Evolutionary conservation across 805 yeast species (phyloP).

Genomic region (Candida xyloterini): DNA sequence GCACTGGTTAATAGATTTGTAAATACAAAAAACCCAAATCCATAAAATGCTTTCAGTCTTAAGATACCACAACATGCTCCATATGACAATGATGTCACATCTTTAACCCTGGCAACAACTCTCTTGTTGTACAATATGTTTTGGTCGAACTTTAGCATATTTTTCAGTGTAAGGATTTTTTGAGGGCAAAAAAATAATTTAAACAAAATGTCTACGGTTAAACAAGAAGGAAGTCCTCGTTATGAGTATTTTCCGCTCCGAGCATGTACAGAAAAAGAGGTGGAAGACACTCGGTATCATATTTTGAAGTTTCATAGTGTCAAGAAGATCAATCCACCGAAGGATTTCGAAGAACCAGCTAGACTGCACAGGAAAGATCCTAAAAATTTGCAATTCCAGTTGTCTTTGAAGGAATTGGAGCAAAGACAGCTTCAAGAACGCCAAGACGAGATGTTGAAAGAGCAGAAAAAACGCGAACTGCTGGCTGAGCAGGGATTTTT

Average conservation of each 20-base stretch:
- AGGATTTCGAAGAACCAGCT: slow-evolving; percentile 76
- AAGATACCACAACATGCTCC: slow-evolving; percentile 58
- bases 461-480: slow-evolving; percentile 38
- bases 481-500: slow-evolving; percentile 17
- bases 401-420: slow-evolving; percentile 74
- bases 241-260: slow-evolving; percentile 55
- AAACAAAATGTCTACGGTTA: slow-evolving; percentile 6
- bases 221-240: slow-evolving; percentile 17
- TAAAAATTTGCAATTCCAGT: slow-evolving; percentile 80
- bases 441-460: slow-evolving; percentile 41
- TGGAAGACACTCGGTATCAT: slow-evolving; percentile 73
- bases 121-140: slow-evolving; percentile 21
- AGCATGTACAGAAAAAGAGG: slow-evolving; percentile 69
- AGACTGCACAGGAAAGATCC: slow-evolving; percentile 93
- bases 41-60: slow-evolving; percentile 46
- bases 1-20: slow-evolving; percentile 35
- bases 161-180: slow-evolving; percentile 13
- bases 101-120: slow-evolving; percentile 28
- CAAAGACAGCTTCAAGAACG: slow-evolving; percentile 50
- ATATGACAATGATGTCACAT: slow-evolving; percentile 45
- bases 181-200: slow-evolving; percentile 7
- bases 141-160: slow-evolving; percentile 14
- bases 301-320: slow-evolving; percentile 76
- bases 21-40: slow-evolving; percentile 43
- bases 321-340: slow-evolving; percentile 65